Conservation (phyloP, 257 asterid genomes). For the Ocimum tenuiflorum region DNA sequence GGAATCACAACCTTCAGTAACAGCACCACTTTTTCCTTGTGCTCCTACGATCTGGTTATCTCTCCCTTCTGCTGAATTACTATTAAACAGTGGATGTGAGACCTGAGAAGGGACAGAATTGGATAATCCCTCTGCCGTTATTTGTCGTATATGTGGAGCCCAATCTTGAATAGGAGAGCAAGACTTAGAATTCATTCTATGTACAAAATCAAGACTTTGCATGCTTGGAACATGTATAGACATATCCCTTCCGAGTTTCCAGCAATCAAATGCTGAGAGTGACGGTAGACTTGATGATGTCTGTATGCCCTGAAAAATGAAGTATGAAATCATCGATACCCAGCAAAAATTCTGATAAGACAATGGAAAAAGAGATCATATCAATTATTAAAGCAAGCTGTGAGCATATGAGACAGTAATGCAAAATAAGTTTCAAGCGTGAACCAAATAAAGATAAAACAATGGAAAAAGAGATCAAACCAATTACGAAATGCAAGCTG, state of each 20-base stretch:
- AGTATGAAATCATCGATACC: constrained; percentile 3
- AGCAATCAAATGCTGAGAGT: constrained; percentile 22
- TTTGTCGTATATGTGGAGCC: constrained; percentile 14
- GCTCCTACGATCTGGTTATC: constrained; percentile 26
- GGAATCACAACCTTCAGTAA: constrained; percentile 23
- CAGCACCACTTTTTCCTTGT: constrained; percentile 23
- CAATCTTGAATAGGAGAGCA: constrained; percentile 14
- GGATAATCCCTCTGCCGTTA: constrained; percentile 15
- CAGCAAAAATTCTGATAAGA: not conserved
- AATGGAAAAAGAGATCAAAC: constrained; percentile 3
- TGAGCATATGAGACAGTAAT: not conserved
- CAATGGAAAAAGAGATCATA: constrained; percentile 4
- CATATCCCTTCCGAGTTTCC: constrained; percentile 16
- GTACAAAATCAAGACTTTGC: constrained; percentile 19
- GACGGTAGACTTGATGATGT: constrained; percentile 19
- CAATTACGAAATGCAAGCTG: not conserved
- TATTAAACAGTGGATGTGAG: constrained; percentile 14
- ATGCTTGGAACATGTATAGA: constrained; percentile 12
- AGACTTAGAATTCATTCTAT: constrained; percentile 13
- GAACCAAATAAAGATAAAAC: not conserved
- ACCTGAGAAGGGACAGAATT: constrained; percentile 21
- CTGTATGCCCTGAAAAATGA: constrained; percentile 30
- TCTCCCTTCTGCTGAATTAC: constrained; percentile 23
- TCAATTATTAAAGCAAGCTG: not conserved
- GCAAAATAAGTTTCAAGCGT: not conserved